phyloP scores from a whole-genome alignment of 176 grass and related monocot genomes.

The Carex littledalei region DNA sequence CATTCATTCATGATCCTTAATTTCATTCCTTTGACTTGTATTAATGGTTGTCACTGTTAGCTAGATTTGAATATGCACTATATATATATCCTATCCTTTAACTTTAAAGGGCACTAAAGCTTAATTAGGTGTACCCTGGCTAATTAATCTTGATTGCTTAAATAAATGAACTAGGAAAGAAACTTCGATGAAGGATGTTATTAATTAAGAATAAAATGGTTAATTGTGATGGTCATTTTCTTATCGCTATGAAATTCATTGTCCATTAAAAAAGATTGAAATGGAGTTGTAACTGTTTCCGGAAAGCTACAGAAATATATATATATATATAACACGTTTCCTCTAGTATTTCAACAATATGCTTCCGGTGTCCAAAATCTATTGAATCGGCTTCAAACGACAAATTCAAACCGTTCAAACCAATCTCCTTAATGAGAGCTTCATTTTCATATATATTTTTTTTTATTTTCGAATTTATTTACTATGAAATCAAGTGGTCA shows the following conservation, averaged over 20 bases:
- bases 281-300: slow-evolving; percentile 4
- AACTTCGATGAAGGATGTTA: neutral
- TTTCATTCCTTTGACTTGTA: no score
- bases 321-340: no score
- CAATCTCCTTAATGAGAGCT: no score
- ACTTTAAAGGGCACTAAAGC: neutral
- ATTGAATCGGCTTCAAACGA: no score
- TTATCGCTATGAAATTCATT: neutral
- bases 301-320: neutral
- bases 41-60: slow-evolving; percentile 1
- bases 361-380: no score
- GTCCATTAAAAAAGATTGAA: slow-evolving; percentile 21
- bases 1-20: no score
- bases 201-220: no score
- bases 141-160: slow-evolving; percentile 18
- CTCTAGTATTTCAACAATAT: no score
- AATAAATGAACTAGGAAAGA: neutral
- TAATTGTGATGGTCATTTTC: neutral
- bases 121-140: slow-evolving; percentile 3
- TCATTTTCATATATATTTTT: no score
- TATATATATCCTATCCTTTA: neutral
- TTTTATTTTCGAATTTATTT: no score
- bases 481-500: no score
- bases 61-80: neutral
- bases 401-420: no score